Percentiles rank a stretch among this genome's conserved stretches.
Conservation (phyloP, 805 yeast species). For the Candida railenensis region DNA sequence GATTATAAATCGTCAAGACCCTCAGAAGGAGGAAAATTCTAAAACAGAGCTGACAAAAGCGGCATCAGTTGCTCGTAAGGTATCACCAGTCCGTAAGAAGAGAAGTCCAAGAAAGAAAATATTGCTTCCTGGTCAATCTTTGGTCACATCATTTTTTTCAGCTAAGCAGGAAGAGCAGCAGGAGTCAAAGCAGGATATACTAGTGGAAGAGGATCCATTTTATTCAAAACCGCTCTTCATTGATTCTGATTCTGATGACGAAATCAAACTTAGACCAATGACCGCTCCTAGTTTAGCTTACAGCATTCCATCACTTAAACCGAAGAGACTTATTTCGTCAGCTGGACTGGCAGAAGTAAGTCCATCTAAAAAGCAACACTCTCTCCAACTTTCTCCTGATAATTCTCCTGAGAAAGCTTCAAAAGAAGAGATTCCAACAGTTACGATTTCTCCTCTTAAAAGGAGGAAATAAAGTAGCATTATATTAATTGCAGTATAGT, state of each 20-base stretch:
- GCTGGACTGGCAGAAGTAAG: constrained; percentile 7
- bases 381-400: constrained; percentile 5
- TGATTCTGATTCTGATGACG: constrained; percentile 2
- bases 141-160: constrained; percentile 14
- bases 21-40: neutral
- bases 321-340: constrained; percentile 4
- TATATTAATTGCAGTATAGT: no score
- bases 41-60: no score
- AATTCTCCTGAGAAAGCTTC: neutral
- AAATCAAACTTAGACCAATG: neutral
- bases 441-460: constrained; percentile 1
- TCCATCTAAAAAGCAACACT: constrained; percentile 3
- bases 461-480: neutral
- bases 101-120: constrained; percentile 7
- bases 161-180: neutral
- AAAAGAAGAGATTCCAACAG: neutral
- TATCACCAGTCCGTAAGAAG: neutral
- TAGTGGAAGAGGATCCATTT: neutral
- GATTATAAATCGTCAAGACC: no score
- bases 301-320: neutral
- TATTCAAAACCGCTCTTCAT: constrained; percentile 1
- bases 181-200: neutral
- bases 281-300: constrained; percentile 2
- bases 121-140: constrained; percentile 16
- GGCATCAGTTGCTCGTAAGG: no score